phyloP scores from a whole-genome alignment of 169 alveolate genomes.

The Amoebophrya sp. region DNA sequence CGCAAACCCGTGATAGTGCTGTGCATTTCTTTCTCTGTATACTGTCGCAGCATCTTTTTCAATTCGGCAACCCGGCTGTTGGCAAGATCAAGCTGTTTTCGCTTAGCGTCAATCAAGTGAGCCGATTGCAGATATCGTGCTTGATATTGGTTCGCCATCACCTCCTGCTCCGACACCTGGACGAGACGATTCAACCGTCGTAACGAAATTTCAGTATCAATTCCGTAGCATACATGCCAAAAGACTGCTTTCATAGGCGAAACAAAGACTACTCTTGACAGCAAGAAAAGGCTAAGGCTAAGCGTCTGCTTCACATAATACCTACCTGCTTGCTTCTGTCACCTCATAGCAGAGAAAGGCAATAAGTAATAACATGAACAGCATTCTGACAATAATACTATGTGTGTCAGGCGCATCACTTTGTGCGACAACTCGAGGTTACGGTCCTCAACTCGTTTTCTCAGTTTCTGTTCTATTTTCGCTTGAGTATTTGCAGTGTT shows the following conservation, averaged over 20 bases:
- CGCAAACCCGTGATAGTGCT: neutral
- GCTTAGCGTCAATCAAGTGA: neutral
- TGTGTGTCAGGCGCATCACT: neutral
- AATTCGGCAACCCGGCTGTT: neutral
- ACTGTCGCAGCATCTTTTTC: neutral
- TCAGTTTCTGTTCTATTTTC: neutral
- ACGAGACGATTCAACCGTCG: no score
- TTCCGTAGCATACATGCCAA: no score
- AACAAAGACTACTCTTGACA: no score
- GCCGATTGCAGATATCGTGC: neutral
- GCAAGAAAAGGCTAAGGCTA: no score
- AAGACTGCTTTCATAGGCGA: no score
- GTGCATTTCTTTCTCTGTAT: neutral
- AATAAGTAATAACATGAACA: neutral
- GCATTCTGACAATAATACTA: neutral
- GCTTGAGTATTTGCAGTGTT: neutral
- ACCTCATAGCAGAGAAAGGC: neutral
- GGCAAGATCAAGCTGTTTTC: neutral
- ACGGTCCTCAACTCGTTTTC: neutral
- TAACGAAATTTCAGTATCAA: no score
- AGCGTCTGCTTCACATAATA: no score
- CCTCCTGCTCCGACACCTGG: neutral
- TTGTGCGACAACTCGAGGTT: neutral
- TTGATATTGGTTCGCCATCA: neutral
- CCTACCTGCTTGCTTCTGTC: no score